Evolutionary conservation across 805 yeast species (phyloP), one percentile per base, ranked within the genome.

Genomic region (Naumovozyma castellii): DNA sequence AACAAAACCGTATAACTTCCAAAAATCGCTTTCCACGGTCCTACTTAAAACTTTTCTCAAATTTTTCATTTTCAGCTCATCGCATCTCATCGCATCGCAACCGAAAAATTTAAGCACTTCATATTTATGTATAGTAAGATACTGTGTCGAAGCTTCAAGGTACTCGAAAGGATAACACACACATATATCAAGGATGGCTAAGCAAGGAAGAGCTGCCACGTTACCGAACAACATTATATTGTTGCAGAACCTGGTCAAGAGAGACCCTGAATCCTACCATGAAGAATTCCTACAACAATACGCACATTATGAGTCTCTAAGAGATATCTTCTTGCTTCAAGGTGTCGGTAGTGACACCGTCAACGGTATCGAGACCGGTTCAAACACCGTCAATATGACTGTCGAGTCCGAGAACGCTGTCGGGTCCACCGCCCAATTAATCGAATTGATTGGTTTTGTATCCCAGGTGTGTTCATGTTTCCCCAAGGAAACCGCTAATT

Each of bases 211-310:
- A 73, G 92, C 95, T 19, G 96, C 97, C 35, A 73, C 88, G 42
- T 68, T 90, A 57, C 97, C 97, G 9, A 84, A 87, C 15, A 92
- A 92, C 63, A 83, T 92, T 57, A 88, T 94, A 30, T 67, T 90
- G 46, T 66, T 92, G 44, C 98, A 92, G 65, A 92, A 92, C 61
- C 71, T 92, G 47, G 94, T 92, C 8, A 81, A 88, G 51, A 73
- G 97, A 53, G 98, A 92, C 60, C 97, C 98, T 2, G 83, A 75
- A 51, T 88, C 97, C 0, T 92, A 92, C 59, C 77, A 78, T 43
- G 98, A 92, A 62, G 99, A 92, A 62, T 92, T 92, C 61, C 61
- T 82, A 31, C 92, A 87, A 53, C 98, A 92, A 59, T 86, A 81
- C 58, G 76, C 92, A 38, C 97, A 92, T 61, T 92, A 92, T 62